Evolutionary conservation across 257 asterid species (phyloP), one percentile per base, ranked within the genome.

Genomic region (Fraxinus cuspidata): DNA sequence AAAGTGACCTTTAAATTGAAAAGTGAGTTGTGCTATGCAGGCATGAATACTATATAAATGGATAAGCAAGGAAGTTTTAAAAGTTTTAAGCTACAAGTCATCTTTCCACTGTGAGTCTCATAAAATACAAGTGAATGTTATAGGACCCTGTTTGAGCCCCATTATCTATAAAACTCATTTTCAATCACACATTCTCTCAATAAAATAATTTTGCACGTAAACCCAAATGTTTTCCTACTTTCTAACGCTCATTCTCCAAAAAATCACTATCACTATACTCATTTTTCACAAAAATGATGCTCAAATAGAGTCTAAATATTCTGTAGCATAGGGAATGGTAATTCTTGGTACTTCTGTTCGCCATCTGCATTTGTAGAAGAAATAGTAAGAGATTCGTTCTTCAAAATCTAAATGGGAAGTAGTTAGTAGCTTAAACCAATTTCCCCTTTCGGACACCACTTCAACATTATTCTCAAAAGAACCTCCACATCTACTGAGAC

Each of bases 81-180:
- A 31, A 29, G 68, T 49, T 49, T 31, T 53, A 29, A 53, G 32
- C 70, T 73, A 70, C 70, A 19, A 32, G 34, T 18, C 70, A 74
- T 74, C 32, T 31, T 56, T 29, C 53, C 31, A 4, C 7, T 56
- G 18, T 47, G 25, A 29, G 18, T 58, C 18, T 21, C n/a, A 3
- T 56, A 56, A 56, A 56, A 56, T 56, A 11, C 25, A 51, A 4
- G 21, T 19, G 27, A 19, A 19, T 53, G 11, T 18, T 18, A 29
- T 2, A 29, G 32, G 32, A 29, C 32, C 32, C 32, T 29, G 32
- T 29, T 29, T 29, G 40, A 37, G 10, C 40, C 40, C 40, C 40
- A 37, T 37, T 37, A 37, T 37, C 40, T 37, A 37, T 1, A 6
- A 6, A 37, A 37, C 40, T 37, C 40, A 35, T 35, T 35, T 35